Conservation (phyloP, 352 stramenopile genomes). For the Globisporangium apiculatum region DNA sequence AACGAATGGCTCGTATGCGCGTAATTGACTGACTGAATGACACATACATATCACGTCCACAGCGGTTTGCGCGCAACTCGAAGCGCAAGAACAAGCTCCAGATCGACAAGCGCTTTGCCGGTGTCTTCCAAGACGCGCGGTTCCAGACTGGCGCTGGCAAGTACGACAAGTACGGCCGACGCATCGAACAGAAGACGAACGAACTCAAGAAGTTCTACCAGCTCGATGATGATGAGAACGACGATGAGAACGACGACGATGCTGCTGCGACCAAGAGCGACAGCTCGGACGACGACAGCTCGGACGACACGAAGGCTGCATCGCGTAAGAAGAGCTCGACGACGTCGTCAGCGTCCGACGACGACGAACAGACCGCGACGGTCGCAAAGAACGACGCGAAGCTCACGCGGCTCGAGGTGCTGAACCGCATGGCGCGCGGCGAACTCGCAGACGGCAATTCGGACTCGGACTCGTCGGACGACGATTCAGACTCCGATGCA, state of each 20-base stretch:
- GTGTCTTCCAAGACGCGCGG: conserved; percentile 60
- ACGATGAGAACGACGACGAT: conserved; percentile 16
- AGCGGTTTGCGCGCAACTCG: conserved; percentile 71
- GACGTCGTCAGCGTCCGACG: conserved; percentile 11
- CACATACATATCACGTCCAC: background rate
- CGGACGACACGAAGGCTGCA: too few species aligned
- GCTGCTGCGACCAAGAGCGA: conserved; percentile 2
- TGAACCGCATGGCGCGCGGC: conserved; percentile 83
- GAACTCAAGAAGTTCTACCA: conserved; percentile 80
- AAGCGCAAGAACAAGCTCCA: conserved; percentile 81
- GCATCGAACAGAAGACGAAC: conserved; percentile 71
- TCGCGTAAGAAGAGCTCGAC: conserved; percentile 7
- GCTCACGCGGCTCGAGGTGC: conserved; percentile 72
- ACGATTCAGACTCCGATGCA: conserved; percentile 22
- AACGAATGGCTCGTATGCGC: too few species aligned
- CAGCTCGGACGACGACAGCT: background rate
- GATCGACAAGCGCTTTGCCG: conserved; percentile 74
- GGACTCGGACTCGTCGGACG: conserved; percentile 23
- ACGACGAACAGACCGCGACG: conserved; percentile 23
- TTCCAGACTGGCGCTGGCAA: conserved; percentile 81
- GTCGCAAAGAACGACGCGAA: conserved; percentile 43
- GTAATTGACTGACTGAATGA: background rate
- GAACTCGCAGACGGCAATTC: conserved; percentile 34
- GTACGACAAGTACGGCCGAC: conserved; percentile 84
- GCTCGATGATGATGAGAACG: conserved; percentile 49